These are phyloP conservation scores for Micromonas commoda DNA, from an alignment of 139 green algal genomes.

Conservation along the genomic window DNA sequence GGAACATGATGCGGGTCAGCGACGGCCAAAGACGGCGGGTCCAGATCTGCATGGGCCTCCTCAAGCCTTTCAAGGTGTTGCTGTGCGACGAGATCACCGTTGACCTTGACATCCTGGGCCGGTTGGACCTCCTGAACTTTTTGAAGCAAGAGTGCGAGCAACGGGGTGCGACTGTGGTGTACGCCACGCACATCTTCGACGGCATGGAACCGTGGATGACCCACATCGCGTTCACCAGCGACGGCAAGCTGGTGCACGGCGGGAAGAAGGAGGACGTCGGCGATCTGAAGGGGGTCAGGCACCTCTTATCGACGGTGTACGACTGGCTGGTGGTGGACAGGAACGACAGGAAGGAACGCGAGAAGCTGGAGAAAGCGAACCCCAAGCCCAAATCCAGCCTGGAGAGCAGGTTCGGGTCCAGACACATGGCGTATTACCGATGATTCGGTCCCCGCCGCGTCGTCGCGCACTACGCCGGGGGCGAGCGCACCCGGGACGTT, in stretches of 20 bases:
- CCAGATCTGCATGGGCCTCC: conserved; percentile 76
- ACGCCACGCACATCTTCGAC: conserved; percentile 99
- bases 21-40: conserved; percentile 86
- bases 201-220: conserved; percentile 89
- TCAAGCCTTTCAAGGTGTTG: conserved; percentile 55
- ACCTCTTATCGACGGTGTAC: conserved; percentile 23
- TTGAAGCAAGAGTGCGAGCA: conserved; percentile 66
- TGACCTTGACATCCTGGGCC: conserved; percentile 92
- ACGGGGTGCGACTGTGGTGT: conserved; percentile 67
- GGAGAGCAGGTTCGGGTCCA: conserved; percentile 31
- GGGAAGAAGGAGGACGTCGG: conserved; percentile 41
- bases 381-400: conserved; percentile 30
- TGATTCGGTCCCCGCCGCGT: too few relatives aligned
- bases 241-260: conserved; percentile 13
- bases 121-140: conserved; percentile 81
- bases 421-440: conserved; percentile 33
- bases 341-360: conserved; percentile 34
- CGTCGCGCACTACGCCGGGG: too few relatives aligned
- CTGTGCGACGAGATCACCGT: conserved; percentile 90
- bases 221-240: conserved; percentile 77
- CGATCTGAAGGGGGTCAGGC: conserved; percentile 37
- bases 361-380: neutral
- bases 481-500: too few relatives aligned
- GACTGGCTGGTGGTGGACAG: conserved; percentile 50
- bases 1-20: conserved; percentile 74